Percentiles rank a stretch among this genome's conserved stretches.
phyloP scores from a whole-genome alignment of 2,329 filamentous ascomycete genomes.

The Cordyceps sp. region DNA sequence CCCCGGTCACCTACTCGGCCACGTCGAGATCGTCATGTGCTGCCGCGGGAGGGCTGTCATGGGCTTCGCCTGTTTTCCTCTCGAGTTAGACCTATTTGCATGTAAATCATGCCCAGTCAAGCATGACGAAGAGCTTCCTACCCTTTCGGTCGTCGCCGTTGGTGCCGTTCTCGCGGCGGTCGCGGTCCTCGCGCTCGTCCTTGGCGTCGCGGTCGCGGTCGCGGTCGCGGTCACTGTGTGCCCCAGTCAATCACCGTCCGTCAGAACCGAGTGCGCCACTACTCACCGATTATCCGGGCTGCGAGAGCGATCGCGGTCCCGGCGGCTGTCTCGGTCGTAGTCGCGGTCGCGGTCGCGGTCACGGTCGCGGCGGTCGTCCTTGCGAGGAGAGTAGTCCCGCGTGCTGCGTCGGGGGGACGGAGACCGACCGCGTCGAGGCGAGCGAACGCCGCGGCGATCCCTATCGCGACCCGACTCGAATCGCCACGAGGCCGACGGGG shows the following conservation, averaged over 20 bases:
- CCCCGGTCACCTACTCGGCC: conserved; percentile 50
- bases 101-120: neutral
- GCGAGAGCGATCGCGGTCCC: conserved; percentile 61
- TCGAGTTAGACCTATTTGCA: neutral
- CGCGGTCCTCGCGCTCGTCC: conserved; percentile 55
- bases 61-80: conserved; percentile 15
- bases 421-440: conserved; percentile 53
- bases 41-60: conserved; percentile 57
- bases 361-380: conserved; percentile 71
- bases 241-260: neutral
- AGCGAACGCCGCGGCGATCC: conserved; percentile 39
- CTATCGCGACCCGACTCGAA: conserved; percentile 84
- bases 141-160: conserved; percentile 88
- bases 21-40: conserved; percentile 92
- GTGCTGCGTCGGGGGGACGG: conserved; percentile 62
- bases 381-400: conserved; percentile 72
- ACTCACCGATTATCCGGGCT: conserved; percentile 47
- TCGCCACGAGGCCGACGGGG: conserved; percentile 93
- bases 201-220: conserved; percentile 40
- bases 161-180: conserved; percentile 58
- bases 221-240: conserved; percentile 10
- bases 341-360: conserved; percentile 26
- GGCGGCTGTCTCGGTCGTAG: conserved; percentile 58
- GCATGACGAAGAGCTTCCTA: conserved; percentile 27
- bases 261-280: no score